A percentile compares a stretch with the other conserved stretches of the same genome.
Evolutionary conservation across 305 asterid species (phyloP).

Genomic region (Fraxinus sp.): DNA sequence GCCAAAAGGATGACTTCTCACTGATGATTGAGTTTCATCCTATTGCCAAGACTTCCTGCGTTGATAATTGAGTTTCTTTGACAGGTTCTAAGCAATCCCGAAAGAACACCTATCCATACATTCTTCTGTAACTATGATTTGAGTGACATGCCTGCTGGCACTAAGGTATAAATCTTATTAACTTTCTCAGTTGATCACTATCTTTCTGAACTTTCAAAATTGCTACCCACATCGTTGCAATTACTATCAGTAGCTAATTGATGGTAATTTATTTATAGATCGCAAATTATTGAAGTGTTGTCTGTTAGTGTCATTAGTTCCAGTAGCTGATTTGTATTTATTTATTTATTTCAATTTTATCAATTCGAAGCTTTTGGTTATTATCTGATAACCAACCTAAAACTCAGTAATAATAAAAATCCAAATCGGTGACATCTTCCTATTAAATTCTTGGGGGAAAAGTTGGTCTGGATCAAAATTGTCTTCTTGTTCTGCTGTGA

Average conservation of each 20-base stretch:
- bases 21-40: slow-evolving; percentile 4
- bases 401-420: not conserved
- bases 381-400: not conserved
- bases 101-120: slow-evolving; percentile 85
- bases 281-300: not conserved
- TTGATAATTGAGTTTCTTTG: slow-evolving; percentile 21
- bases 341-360: not conserved
- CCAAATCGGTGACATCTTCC: not conserved
- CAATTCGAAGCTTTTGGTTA: slow-evolving; percentile 12
- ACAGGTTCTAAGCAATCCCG: slow-evolving; percentile 95
- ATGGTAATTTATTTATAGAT: not conserved
- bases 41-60: slow-evolving; percentile 8
- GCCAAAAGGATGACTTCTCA: slow-evolving; percentile 1
- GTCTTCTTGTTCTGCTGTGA: not conserved
- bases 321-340: slow-evolving; percentile 4
- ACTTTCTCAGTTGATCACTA: not conserved
- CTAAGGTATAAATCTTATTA: slow-evolving; percentile 55
- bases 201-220: not conserved
- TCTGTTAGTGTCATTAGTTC: slow-evolving; percentile 13
- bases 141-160: slow-evolving; percentile 95
- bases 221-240: not conserved
- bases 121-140: slow-evolving; percentile 87
- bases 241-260: not conserved
- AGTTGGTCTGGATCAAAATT: not conserved
- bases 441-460: not conserved